phyloP scores from a whole-genome alignment of 208 protist genomes.

The Balamuthia mandrillaris region DNA sequence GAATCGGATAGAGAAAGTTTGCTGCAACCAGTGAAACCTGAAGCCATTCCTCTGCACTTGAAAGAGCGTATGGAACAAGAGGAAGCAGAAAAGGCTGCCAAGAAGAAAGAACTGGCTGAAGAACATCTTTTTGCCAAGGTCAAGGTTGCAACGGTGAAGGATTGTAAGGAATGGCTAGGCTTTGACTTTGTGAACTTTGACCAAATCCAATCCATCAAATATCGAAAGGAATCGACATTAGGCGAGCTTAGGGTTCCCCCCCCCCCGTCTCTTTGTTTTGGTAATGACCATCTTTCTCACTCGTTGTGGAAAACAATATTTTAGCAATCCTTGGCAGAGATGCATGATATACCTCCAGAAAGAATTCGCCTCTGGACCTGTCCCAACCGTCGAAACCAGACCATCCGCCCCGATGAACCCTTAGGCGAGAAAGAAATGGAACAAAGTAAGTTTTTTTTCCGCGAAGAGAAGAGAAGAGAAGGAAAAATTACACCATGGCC shows the following conservation, averaged over 20 bases:
- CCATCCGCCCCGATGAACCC: constrained; percentile 10
- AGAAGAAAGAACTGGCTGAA: constrained; percentile 9
- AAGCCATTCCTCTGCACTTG: not conserved
- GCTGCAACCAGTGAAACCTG: not conserved
- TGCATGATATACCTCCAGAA: not conserved
- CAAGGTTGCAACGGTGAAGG: not conserved
- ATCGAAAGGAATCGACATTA: not conserved
- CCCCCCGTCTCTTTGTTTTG: too few species aligned
- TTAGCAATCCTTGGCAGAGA: not conserved
- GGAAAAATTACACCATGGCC: not conserved
- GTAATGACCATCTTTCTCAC: too few species aligned
- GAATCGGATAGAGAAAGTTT: constrained; percentile 38
- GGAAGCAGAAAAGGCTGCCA: constrained; percentile 18
- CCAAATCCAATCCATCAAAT: not conserved
- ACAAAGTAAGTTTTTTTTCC: not conserved
- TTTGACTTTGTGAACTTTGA: constrained; percentile 2
- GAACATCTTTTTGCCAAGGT: not conserved
- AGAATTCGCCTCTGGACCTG: constrained; percentile 7
- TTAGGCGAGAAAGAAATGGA: not conserved
- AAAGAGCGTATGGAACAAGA: constrained; percentile 19
- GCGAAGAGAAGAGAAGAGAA: not conserved
- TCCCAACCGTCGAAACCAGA: not conserved
- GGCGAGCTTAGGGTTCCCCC: not conserved
- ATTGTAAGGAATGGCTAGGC: not conserved
- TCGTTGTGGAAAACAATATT: too few species aligned